These are phyloP conservation scores for Coleophoma cylindrospora DNA, from an alignment of 2,329 filamentous ascomycete genomes.

Conservation along the genomic window DNA sequence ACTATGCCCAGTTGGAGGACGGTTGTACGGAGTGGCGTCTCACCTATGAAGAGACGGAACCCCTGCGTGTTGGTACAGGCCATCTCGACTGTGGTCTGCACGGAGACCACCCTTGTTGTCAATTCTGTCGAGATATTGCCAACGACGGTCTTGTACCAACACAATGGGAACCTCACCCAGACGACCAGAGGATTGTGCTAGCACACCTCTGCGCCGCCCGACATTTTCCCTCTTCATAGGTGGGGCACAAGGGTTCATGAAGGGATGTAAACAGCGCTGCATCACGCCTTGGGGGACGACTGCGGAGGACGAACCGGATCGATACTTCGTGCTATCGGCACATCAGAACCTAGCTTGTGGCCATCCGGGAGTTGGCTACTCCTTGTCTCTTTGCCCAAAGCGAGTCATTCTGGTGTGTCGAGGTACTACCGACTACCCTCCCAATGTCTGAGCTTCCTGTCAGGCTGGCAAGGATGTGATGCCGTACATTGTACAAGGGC, in stretches of 20 bases:
- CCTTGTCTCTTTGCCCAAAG: neutral
- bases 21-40: neutral
- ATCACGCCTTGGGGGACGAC: neutral
- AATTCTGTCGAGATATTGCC: neutral
- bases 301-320: neutral
- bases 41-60: neutral
- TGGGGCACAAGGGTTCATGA: neutral
- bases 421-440: neutral
- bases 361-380: neutral
- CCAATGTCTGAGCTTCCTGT: neutral
- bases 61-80: neutral
- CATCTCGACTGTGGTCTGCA: neutral
- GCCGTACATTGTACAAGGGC: neutral
- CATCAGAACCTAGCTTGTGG: neutral
- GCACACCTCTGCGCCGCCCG: neutral
- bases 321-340: neutral
- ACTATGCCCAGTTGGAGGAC: neutral
- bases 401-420: neutral
- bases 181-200: neutral
- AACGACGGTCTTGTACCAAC: neutral
- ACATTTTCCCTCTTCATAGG: neutral
- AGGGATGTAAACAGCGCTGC: neutral
- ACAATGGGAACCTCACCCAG: neutral
- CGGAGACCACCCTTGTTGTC: neutral
- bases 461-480: neutral